Evolutionary conservation across 106 monocot species (phyloP).

Genomic region (Iris macrosiphon): DNA sequence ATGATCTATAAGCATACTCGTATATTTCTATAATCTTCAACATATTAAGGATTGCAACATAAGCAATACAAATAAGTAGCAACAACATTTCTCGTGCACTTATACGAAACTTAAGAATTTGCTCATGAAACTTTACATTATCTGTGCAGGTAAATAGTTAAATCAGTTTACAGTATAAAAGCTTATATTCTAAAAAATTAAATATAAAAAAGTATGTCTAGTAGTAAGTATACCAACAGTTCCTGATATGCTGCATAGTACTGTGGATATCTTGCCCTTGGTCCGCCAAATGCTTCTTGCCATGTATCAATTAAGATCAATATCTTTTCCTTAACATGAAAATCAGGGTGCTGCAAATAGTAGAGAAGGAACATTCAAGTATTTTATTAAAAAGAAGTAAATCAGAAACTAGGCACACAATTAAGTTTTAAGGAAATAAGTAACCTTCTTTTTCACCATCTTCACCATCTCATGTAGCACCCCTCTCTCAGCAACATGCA

Average conservation of each 20-base stretch:
- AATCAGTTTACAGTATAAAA: too few relatives aligned
- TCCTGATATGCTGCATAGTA: constrained; percentile 81
- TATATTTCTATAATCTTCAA: too few relatives aligned
- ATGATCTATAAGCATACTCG: background rate
- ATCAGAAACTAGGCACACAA: background rate
- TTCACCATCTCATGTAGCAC: constrained; percentile 76
- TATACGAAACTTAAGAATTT: background rate
- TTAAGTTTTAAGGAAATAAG: background rate
- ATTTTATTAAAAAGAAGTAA: constrained; percentile 2
- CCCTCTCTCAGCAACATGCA: constrained; percentile 71
- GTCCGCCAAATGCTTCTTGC: constrained; percentile 93
- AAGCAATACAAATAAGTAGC: background rate
- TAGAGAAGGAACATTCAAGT: background rate
- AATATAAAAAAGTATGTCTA: background rate
- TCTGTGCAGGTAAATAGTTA: too few relatives aligned
- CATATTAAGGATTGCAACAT: too few relatives aligned
- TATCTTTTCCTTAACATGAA: constrained; percentile 85
- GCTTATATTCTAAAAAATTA: background rate
- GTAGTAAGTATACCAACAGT: constrained; percentile 44
- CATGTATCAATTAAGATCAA: constrained; percentile 70
- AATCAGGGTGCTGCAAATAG: constrained; percentile 50
- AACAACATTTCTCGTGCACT: background rate
- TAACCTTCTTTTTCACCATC: constrained; percentile 84
- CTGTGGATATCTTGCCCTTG: constrained; percentile 80
- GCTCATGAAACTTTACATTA: background rate